phyloP scores from a whole-genome alignment of 1,284 basidiomycete species.

The Cryptococcus sp. region DNA sequence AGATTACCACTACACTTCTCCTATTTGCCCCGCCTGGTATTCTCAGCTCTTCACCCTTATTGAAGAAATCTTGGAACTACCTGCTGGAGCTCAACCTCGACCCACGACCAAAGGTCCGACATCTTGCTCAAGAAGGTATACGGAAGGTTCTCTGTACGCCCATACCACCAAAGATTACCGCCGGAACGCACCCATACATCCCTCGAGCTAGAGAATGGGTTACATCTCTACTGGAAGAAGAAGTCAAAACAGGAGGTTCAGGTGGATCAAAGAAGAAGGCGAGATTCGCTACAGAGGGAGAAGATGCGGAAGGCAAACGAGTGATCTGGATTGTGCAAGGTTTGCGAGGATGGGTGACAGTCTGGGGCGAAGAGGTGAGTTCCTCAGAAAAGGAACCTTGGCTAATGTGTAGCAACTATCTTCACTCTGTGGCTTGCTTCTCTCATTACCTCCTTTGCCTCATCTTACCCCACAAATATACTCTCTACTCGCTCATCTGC shows the following conservation, averaged over 20 bases:
- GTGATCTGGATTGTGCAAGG: slow-evolving; percentile 74
- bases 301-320: slow-evolving; percentile 59
- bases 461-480: slow-evolving; percentile 81
- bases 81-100: slow-evolving; percentile 81
- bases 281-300: slow-evolving; percentile 47
- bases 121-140: slow-evolving; percentile 80
- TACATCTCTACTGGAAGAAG: slow-evolving; percentile 61
- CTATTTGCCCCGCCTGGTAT: slow-evolving; percentile 66
- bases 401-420: slow-evolving; percentile 59
- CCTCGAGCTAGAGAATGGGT: slow-evolving; percentile 75
- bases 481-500: slow-evolving; percentile 69
- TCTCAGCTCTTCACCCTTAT: slow-evolving; percentile 65
- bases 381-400: background rate
- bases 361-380: slow-evolving; percentile 59
- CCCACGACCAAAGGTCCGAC: slow-evolving; percentile 88
- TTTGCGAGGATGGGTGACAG: slow-evolving; percentile 61
- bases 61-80: slow-evolving; percentile 62
- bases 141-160: slow-evolving; percentile 68
- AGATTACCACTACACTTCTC: slow-evolving; percentile 57
- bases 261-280: slow-evolving; percentile 58
- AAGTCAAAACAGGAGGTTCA: slow-evolving; percentile 54
- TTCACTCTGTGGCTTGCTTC: slow-evolving; percentile 62
- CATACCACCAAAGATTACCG: slow-evolving; percentile 62
- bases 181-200: slow-evolving; percentile 69
- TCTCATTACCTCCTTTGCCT: slow-evolving; percentile 72